These are phyloP conservation scores for Secale cereale DNA, from an alignment of 176 grass and related monocot genomes.

Conservation along the genomic window DNA sequence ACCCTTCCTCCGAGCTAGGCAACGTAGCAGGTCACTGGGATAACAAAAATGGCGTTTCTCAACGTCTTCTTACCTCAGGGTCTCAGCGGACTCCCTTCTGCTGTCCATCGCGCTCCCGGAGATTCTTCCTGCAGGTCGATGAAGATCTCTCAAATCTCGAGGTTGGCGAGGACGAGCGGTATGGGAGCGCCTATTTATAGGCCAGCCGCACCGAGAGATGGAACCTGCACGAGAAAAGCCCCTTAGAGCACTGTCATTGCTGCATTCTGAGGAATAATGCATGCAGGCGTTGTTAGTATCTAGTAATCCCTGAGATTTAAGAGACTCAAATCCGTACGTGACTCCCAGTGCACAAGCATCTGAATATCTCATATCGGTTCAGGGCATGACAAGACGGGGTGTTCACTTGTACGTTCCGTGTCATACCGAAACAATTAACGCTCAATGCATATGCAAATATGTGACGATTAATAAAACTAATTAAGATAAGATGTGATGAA, in stretches of 20 bases:
- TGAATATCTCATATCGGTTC: background rate
- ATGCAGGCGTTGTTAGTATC: background rate
- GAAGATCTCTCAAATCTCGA: constrained; percentile 20
- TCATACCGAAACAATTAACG: no score
- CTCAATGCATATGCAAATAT: no score
- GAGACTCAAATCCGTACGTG: background rate
- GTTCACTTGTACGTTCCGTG: background rate
- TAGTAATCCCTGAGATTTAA: no score
- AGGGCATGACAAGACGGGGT: background rate
- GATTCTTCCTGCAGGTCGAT: constrained; percentile 18
- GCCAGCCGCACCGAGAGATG: constrained; percentile 8
- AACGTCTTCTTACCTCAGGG: constrained; percentile 21
- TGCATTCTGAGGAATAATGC: constrained; percentile 11
- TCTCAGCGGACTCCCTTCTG: constrained; percentile 52
- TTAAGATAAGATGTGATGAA: no score
- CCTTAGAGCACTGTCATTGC: background rate
- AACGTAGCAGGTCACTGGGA: no score
- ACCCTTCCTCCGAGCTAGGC: no score
- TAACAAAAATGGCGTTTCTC: background rate
- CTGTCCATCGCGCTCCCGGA: constrained; percentile 21
- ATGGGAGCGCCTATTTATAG: constrained; percentile 39
- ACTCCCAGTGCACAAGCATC: background rate
- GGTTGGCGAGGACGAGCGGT: constrained; percentile 24
- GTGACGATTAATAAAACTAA: no score
- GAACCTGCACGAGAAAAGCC: constrained; percentile 21